Conservation (phyloP, 2,329 filamentous ascomycete genomes). For the Emericellopsis cladophorae region DNA sequence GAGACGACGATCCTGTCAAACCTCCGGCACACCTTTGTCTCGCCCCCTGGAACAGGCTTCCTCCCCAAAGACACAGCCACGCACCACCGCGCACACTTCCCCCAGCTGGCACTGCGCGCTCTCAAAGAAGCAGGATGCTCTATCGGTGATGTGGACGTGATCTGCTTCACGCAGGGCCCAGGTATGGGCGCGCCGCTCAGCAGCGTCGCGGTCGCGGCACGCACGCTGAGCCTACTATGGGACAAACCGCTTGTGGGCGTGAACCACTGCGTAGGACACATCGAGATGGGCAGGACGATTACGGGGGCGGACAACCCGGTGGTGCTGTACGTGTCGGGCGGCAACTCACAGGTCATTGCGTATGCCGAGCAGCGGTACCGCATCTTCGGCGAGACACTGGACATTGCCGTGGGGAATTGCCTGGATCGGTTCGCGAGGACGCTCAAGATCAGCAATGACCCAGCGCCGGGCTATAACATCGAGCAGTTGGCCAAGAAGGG, state of each 20-base stretch:
- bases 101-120: constrained; percentile 66
- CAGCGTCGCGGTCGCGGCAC: constrained; percentile 72
- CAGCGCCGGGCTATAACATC: constrained; percentile 94
- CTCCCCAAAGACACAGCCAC: constrained; percentile 90
- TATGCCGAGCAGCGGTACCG: constrained; percentile 91
- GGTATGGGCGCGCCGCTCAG: constrained; percentile 94
- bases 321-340: constrained; percentile 88
- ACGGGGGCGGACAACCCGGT: constrained; percentile 86
- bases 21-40: constrained; percentile 84
- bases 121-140: constrained; percentile 54
- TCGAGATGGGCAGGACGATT: constrained; percentile 94
- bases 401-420: constrained; percentile 96
- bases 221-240: constrained; percentile 77
- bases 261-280: constrained; percentile 97
- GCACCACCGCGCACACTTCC: constrained; percentile 82
- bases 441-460: constrained; percentile 84
- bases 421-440: constrained; percentile 91
- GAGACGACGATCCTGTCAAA: constrained; percentile 69
- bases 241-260: constrained; percentile 80
- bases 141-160: constrained; percentile 64
- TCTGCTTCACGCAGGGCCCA: constrained; percentile 91
- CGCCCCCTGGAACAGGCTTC: constrained; percentile 87
- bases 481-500: constrained; percentile 78
- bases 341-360: constrained; percentile 96
- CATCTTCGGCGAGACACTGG: constrained; percentile 94